Base-by-base conservation (phyloP, 2,329 filamentous ascomycete genomes). In the Diaporthe caulivora region DNA sequence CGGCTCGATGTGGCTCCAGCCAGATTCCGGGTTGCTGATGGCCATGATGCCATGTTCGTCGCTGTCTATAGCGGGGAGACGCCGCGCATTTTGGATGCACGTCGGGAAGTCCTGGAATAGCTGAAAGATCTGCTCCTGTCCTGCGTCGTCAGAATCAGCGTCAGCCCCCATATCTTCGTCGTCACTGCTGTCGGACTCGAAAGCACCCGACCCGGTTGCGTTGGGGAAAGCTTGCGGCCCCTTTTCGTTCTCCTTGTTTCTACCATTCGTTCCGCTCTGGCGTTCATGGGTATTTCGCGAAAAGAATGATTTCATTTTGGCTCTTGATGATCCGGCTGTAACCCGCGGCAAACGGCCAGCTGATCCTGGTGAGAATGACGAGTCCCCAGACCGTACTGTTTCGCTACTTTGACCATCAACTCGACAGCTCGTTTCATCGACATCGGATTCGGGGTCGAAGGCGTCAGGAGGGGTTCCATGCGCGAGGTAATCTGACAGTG, bases 21-120 rank as follows among this genome's bases (percentile, higher is more conserved):
- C 40, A 31, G 44, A 47, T 11, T 24, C 54, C 13, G 34, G 55
- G 47, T 65, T 34, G 40, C 34, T 44, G 10, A 73, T 42, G 15
- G 44, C 24, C n/a, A 51, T 34, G 26, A 71, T 62, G 8, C 71
- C 60, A 24, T 73, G 67, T 1, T 58, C 29, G 7, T 26, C 37
- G n/a, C 60, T 64, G 4, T 53, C 24, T 8, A 72, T 34, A 21
- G 57, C 44, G 26, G 40, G 13, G 2, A 71, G 17, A 17, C 37
- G 60, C 17, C 55, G 18, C 34, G 49, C 40, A 31, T 54, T 68
- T 37, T 37, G 42, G 53, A 75, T 62, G 60, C 60, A 58, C n/a
- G 47, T 64, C 18, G 71, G 74, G 42, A 75, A 71, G 47, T 71
- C 47, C 31, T 58, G 31, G 40, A 75, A 73, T 3, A 71, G 21